These are phyloP conservation scores for Hymenoscyphus fructigenus DNA, from an alignment of 2,329 filamentous ascomycete genomes.

Conservation along the genomic window DNA sequence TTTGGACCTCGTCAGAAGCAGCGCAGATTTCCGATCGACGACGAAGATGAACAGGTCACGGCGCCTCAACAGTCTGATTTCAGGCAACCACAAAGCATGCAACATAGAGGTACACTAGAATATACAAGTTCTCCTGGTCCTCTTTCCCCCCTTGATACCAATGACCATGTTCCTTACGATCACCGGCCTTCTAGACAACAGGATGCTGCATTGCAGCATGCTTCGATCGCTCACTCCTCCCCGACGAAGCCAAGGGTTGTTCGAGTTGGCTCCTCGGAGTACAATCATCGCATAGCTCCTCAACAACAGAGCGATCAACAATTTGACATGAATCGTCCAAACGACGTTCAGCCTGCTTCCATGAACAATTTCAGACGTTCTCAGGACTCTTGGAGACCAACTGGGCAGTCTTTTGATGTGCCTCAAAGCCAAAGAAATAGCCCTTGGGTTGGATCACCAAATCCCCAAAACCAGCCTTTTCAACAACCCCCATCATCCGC, in stretches of 20 bases:
- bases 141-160: not conserved
- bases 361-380: conserved; percentile 17
- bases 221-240: conserved; percentile 1
- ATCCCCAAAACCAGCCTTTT: conserved; percentile 24
- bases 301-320: conserved; percentile 15
- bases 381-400: conserved; percentile 29
- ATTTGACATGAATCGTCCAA: conserved; percentile 5
- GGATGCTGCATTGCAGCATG: not conserved
- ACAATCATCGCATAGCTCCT: conserved; percentile 11
- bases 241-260: conserved; percentile 8
- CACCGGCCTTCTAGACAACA: not conserved
- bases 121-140: not conserved
- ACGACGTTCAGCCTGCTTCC: not conserved
- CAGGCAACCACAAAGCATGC: not conserved
- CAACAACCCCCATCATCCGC: conserved; percentile 52
- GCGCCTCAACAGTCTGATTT: not conserved
- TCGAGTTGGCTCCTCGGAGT: conserved; percentile 15
- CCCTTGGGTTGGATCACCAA: conserved; percentile 12
- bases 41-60: conserved; percentile 22
- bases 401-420: conserved; percentile 12
- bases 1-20: conserved; percentile 35
- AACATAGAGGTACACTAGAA: not conserved
- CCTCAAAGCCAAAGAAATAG: conserved; percentile 14
- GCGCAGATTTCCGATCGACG: conserved; percentile 30
- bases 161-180: not conserved